Conservation (phyloP, 148 eudicot genomes). For the Camellia granthamiana region DNA sequence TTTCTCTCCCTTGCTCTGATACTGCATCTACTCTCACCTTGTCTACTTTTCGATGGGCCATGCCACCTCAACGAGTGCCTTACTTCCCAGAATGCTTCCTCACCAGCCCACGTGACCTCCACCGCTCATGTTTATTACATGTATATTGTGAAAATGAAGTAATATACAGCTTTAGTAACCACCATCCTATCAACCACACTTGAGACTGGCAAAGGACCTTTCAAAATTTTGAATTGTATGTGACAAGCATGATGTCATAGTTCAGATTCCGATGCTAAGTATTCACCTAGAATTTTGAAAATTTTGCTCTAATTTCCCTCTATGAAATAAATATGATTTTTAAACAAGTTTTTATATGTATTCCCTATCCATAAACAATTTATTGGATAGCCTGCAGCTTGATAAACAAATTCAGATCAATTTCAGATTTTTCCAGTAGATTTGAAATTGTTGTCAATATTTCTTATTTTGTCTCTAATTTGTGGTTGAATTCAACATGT, state of each 20-base stretch:
- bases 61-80: no score
- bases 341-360: background rate
- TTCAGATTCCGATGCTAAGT: background rate
- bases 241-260: background rate
- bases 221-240: background rate
- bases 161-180: background rate
- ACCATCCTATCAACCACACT: background rate
- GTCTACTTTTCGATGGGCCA: no score
- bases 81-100: no score
- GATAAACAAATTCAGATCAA: background rate
- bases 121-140: background rate
- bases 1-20: no score
- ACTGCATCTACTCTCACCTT: no score
- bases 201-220: background rate
- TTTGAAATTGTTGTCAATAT: background rate
- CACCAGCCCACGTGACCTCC: no score
- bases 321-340: background rate
- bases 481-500: constrained; percentile 33
- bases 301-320: background rate
- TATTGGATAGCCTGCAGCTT: constrained; percentile 7
- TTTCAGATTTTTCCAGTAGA: background rate
- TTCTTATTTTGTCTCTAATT: constrained; percentile 22
- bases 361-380: background rate
- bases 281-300: background rate
- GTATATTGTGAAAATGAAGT: no score